Conservation (phyloP, 768 basidiomycete genomes). For the Infundibulicybe gibba region DNA sequence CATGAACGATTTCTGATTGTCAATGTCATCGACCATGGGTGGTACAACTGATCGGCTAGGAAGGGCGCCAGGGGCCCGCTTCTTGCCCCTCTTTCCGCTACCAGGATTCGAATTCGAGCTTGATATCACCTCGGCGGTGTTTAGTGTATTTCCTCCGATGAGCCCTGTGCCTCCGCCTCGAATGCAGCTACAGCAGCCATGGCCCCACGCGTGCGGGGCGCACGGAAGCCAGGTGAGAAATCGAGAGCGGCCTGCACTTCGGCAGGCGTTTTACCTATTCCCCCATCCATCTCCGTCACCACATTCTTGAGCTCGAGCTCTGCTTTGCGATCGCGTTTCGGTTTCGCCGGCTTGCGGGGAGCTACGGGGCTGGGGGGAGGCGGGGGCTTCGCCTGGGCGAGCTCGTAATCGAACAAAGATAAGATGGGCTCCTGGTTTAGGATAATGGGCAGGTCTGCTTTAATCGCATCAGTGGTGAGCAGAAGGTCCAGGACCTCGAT, state of each 20-base stretch:
- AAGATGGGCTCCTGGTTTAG: conserved; percentile 56
- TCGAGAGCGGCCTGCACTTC: conserved; percentile 22
- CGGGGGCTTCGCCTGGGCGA: conserved; percentile 58
- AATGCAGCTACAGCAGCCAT: conserved; percentile 38
- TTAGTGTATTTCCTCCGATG: neutral
- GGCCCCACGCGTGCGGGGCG: conserved; percentile 47
- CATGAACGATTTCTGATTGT: conserved; percentile 68
- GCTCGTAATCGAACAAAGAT: conserved; percentile 66
- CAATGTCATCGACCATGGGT: conserved; percentile 67
- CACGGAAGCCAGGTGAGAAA: conserved; percentile 39
- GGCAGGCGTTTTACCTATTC: conserved; percentile 7
- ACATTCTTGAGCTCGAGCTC: conserved; percentile 32
- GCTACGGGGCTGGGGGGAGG: conserved; percentile 49
- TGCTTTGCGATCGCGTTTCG: conserved; percentile 34
- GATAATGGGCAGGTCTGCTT: conserved; percentile 50
- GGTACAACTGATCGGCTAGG: conserved; percentile 33
- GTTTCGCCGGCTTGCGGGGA: conserved; percentile 34
- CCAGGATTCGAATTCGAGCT: neutral
- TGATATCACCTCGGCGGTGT: neutral
- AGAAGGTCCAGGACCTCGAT: conserved; percentile 54
- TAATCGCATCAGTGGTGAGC: conserved; percentile 46
- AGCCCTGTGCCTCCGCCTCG: conserved; percentile 32
- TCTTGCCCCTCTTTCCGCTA: neutral
- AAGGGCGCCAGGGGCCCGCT: conserved; percentile 1
- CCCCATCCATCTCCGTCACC: conserved; percentile 13